Percentiles rank a stretch among this genome's conserved stretches.
phyloP scores from a whole-genome alignment of 2,329 filamentous ascomycete genomes.

The Pyrenophora tritici-repentis region DNA sequence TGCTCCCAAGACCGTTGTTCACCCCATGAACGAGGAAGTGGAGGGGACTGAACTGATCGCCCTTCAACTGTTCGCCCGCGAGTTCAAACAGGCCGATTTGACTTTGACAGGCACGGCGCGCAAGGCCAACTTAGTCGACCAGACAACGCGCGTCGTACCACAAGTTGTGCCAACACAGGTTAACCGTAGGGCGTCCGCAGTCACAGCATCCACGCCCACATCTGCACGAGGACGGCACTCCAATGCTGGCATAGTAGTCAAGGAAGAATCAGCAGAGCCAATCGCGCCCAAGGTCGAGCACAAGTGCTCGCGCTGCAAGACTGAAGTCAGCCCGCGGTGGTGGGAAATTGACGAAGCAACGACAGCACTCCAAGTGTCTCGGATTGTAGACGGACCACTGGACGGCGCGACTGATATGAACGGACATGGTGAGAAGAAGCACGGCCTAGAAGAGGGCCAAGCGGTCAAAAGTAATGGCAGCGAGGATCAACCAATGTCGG shows the following conservation, averaged over 20 bases:
- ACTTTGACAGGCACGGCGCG: slow-evolving; percentile 88
- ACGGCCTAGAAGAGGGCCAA: slow-evolving; percentile 22
- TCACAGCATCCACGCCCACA: slow-evolving; percentile 40
- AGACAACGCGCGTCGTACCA: slow-evolving; percentile 60
- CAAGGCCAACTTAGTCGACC: slow-evolving; percentile 79
- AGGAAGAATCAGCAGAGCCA: slow-evolving; percentile 45
- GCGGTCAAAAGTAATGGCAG: slow-evolving; percentile 28
- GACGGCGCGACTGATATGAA: slow-evolving; percentile 23
- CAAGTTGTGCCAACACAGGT: slow-evolving; percentile 31
- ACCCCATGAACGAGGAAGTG: slow-evolving; percentile 77
- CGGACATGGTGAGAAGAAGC: slow-evolving; percentile 22
- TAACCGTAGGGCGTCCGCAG: slow-evolving; percentile 50
- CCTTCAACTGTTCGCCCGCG: slow-evolving; percentile 83
- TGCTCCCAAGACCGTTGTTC: slow-evolving; percentile 69
- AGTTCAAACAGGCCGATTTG: slow-evolving; percentile 93
- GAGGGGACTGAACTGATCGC: slow-evolving; percentile 75
- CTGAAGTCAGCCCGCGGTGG: slow-evolving; percentile 72
- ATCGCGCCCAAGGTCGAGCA: slow-evolving; percentile 39
- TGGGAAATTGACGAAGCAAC: slow-evolving; percentile 43
- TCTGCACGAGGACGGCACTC: slow-evolving; percentile 43
- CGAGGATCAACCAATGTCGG: slow-evolving; percentile 36
- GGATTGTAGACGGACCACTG: slow-evolving; percentile 28
- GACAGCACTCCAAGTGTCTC: slow-evolving; percentile 12
- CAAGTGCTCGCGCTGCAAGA: slow-evolving; percentile 53
- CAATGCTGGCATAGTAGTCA: slow-evolving; percentile 42